A percentile compares a stretch with the other conserved stretches of the same genome.
Conservation (phyloP, 345 rosid genomes). For the Aethionema arabicum region DNA sequence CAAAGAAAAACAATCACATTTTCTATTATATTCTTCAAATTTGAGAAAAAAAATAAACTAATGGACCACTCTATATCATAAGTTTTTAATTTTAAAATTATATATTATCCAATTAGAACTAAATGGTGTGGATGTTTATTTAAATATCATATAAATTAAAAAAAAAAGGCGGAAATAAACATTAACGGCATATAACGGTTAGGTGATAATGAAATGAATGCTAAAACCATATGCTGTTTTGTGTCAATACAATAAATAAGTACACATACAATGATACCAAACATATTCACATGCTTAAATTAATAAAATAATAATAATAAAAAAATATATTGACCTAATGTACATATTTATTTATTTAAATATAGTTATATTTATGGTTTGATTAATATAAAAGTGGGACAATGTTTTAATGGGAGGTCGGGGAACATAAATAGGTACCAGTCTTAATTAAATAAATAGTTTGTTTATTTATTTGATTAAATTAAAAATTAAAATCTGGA, state of each 20-base stretch:
- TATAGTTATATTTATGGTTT: constrained; percentile 3
- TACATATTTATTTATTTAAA: background rate
- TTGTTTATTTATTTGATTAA: background rate
- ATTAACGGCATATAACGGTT: constrained; percentile 22
- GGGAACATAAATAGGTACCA: background rate
- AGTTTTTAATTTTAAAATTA: too few relatives aligned
- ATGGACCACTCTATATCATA: too few relatives aligned
- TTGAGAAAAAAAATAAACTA: too few relatives aligned
- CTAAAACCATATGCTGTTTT: constrained; percentile 16
- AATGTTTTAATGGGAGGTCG: constrained; percentile 5
- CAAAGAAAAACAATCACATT: too few relatives aligned
- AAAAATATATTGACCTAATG: background rate
- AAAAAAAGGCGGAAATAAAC: background rate
- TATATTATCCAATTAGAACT: too few relatives aligned
- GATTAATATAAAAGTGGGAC: constrained; percentile 18
- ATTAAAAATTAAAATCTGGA: background rate
- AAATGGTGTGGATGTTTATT: too few relatives aligned
- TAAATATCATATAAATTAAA: background rate
- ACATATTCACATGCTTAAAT: constrained; percentile 29
- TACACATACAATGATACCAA: background rate
- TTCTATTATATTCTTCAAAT: too few relatives aligned
- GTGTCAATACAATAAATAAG: constrained; percentile 16
- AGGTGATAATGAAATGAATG: constrained; percentile 29
- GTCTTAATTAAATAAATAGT: background rate
- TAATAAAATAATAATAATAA: background rate